Base-by-base conservation (phyloP, 2,329 filamentous ascomycete species). In the Pezicula radicicola region DNA sequence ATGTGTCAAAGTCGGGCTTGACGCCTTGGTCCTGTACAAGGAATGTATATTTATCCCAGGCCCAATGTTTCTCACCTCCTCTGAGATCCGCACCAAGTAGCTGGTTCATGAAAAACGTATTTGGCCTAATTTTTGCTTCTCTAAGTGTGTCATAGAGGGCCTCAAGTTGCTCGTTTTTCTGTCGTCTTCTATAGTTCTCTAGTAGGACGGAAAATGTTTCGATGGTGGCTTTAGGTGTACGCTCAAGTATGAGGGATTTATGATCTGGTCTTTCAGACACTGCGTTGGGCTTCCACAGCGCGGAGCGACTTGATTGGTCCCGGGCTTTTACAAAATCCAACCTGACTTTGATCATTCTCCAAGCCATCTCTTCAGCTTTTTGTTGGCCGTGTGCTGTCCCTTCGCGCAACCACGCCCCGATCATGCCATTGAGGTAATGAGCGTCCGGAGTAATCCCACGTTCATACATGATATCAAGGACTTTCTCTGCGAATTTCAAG, bases 141-240 rank as follows among this genome's bases (percentile, higher is more conserved):
- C 75, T 72, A 56, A 90, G 83, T 2, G 82, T 81, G 30, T 80
- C 74, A 68, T 83, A 85, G 4, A 93, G 72, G 48, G 78, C 72
- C 45, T 80, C 72, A 47, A 90, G 76, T 51, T 78, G 77, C 13
- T 71, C 66, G 36, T 84, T 78, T 16, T 86, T 75, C 15, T 78
- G 75, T 16, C 85, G 80, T 41, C 82, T 73, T 47, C 81, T 81
- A 63, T 91, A 93, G 64, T 89, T 83, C 53, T 88, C 79, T 1
- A 90, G 80, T 30, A 94, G 74, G 12, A 94, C 76, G 3, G 81
- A 85, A 64, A 93, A 93, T 0, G 89, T 94, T 68, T 94, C 89
- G 40, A 88, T 77, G 3, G 80, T 91, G 3, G 88, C 89, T 43
- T 76, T 72, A 77, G 87, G 75, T 4, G 75, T 68, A 19, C 67